Percentiles rank a stretch among this genome's conserved stretches.
phyloP scores from a whole-genome alignment of 2,329 filamentous ascomycete species.

The Tolypocladium nubicola region DNA sequence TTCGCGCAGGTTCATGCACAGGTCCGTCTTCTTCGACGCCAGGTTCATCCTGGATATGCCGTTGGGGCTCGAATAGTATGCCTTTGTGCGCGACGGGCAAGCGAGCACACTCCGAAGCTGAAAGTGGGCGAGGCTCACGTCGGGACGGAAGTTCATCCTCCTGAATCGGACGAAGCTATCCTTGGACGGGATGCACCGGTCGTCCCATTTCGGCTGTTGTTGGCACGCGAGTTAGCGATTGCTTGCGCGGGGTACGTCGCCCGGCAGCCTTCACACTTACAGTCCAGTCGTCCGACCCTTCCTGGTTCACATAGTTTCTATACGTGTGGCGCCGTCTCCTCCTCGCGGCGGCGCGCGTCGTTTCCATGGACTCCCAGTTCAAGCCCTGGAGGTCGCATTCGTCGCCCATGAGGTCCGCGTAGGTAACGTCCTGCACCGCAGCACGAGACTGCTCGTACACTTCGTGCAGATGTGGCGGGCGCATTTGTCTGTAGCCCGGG shows the following conservation, averaged over 20 bases:
- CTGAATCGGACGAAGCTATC: slow-evolving; percentile 49
- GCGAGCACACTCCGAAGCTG: slow-evolving; percentile 54
- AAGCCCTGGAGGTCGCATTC: slow-evolving; percentile 48
- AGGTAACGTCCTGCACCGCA: slow-evolving; percentile 16
- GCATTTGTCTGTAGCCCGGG: slow-evolving; percentile 11
- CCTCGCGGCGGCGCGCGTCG: slow-evolving; percentile 38
- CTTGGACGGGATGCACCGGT: slow-evolving; percentile 19
- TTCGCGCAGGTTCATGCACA: slow-evolving; percentile 32
- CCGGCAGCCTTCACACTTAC: slow-evolving; percentile 25
- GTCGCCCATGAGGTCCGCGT: slow-evolving; percentile 43
- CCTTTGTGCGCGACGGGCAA: slow-evolving; percentile 41
- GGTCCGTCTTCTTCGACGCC: slow-evolving; percentile 31
- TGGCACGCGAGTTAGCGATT: not conserved
- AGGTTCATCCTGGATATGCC: slow-evolving; percentile 44
- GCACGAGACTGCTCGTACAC: slow-evolving; percentile 19
- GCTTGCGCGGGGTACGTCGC: not conserved
- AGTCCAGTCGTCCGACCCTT: slow-evolving; percentile 32
- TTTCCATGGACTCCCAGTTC: slow-evolving; percentile 43
- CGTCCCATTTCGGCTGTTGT: slow-evolving; percentile 5
- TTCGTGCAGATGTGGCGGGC: slow-evolving; percentile 15
- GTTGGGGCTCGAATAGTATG: slow-evolving; percentile 43
- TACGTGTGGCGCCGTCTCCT: slow-evolving; percentile 37
- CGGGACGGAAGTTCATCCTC: slow-evolving; percentile 41
- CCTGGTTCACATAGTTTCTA: slow-evolving; percentile 47
- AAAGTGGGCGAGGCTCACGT: slow-evolving; percentile 51